phyloP scores from a whole-genome alignment of 2,329 filamentous ascomycete species.

The Epichloe gansuensis region DNA sequence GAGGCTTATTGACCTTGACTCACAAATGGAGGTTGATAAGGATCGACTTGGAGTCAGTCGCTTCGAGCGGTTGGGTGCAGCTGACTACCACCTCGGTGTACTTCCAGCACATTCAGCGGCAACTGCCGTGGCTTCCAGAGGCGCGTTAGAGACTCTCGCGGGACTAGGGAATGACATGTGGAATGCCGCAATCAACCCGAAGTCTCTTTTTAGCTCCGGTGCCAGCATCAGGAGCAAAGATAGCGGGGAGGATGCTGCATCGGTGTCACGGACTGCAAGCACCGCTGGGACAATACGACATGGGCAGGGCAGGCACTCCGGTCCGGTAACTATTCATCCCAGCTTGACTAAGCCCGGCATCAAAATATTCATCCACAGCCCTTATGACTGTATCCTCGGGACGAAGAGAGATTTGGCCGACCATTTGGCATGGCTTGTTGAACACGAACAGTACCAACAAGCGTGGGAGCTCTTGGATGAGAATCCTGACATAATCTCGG shows the following conservation, averaged over 20 bases:
- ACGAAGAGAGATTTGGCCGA: slow-evolving; percentile 78
- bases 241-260: slow-evolving; percentile 44
- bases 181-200: slow-evolving; percentile 83
- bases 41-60: slow-evolving; percentile 77
- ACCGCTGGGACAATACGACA: slow-evolving; percentile 19
- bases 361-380: slow-evolving; percentile 88
- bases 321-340: slow-evolving; percentile 32
- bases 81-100: slow-evolving; percentile 83
- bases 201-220: slow-evolving; percentile 72
- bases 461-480: slow-evolving; percentile 85
- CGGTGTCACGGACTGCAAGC: slow-evolving; percentile 31
- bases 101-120: slow-evolving; percentile 61
- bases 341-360: slow-evolving; percentile 42
- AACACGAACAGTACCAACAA: slow-evolving; percentile 66
- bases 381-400: slow-evolving; percentile 89
- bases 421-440: slow-evolving; percentile 73
- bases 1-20: slow-evolving; percentile 76
- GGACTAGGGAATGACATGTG: slow-evolving; percentile 65
- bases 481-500: slow-evolving; percentile 59
- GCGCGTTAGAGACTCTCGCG: slow-evolving; percentile 65
- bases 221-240: slow-evolving; percentile 58
- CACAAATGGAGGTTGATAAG: slow-evolving; percentile 76
- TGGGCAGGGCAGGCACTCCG: slow-evolving; percentile 11
- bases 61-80: slow-evolving; percentile 72
- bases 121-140: slow-evolving; percentile 48